phyloP scores from a whole-genome alignment of 1,139 yeast genomes.

The Pichia sp. region DNA sequence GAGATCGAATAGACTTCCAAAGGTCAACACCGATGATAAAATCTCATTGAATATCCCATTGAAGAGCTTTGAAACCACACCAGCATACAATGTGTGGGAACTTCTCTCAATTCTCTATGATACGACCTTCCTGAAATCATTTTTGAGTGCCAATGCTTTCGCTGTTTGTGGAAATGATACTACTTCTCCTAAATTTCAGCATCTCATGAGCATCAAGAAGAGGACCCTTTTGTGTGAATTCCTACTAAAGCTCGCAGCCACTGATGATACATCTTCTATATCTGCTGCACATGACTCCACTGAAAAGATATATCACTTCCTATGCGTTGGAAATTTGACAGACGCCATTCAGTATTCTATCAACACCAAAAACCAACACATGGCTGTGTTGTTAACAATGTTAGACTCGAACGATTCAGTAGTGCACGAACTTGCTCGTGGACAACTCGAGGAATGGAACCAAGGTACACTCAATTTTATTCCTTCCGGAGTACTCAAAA shows the following conservation, averaged over 20 bases:
- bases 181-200: constrained; percentile 19
- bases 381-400: constrained; percentile 63
- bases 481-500: constrained; percentile 47
- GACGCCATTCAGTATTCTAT: constrained; percentile 59
- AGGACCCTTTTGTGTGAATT: constrained; percentile 47
- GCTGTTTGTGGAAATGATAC: constrained; percentile 24
- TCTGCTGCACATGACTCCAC: too few species aligned
- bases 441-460: constrained; percentile 64
- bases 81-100: constrained; percentile 35
- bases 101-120: constrained; percentile 58
- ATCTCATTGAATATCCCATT: constrained; percentile 28
- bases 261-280: constrained; percentile 27
- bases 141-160: constrained; percentile 21
- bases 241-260: constrained; percentile 45
- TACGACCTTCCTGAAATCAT: constrained; percentile 21
- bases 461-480: constrained; percentile 36
- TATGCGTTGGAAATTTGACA: constrained; percentile 52
- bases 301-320: constrained; percentile 43
- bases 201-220: constrained; percentile 32
- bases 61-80: constrained; percentile 17
- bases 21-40: constrained; percentile 20
- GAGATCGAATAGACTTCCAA: constrained; percentile 27
- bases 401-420: constrained; percentile 61
- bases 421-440: constrained; percentile 46
- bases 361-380: constrained; percentile 52